Percentiles rank a stretch among this genome's conserved stretches.
Conservation (phyloP, 257 asterid genomes). For the Lithospermum erythrorhizon region DNA sequence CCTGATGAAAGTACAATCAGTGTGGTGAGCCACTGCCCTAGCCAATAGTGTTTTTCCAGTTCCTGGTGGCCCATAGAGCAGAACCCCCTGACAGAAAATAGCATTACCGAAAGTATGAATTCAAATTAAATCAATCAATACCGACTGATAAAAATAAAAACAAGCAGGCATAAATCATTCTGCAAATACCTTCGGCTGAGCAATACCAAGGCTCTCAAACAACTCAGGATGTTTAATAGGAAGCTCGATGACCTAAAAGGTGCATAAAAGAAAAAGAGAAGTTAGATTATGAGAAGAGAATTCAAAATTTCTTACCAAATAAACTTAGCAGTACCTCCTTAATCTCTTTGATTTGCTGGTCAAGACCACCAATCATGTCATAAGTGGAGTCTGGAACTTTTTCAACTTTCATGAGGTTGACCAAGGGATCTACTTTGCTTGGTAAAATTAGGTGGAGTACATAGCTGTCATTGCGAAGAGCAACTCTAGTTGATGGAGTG, state of each 20-base stretch:
- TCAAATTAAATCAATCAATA: not conserved
- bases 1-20: conserved; percentile 64
- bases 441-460: conserved; percentile 88
- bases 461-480: conserved; percentile 89
- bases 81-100: conserved; percentile 37
- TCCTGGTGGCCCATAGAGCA: conserved; percentile 73
- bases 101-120: conserved; percentile 2
- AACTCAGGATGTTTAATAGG: conserved; percentile 70
- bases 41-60: conserved; percentile 71
- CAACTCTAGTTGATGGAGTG: conserved; percentile 92
- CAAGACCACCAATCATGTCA: conserved; percentile 99
- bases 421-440: conserved; percentile 88
- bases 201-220: conserved; percentile 74
- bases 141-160: not conserved
- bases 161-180: not conserved
- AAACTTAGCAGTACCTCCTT: conserved; percentile 46
- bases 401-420: conserved; percentile 96
- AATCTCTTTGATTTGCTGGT: conserved; percentile 94
- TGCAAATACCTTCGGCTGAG: conserved; percentile 63
- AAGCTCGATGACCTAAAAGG: conserved; percentile 52
- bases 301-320: not conserved
- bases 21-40: conserved; percentile 70
- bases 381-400: conserved; percentile 96
- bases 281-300: not conserved
- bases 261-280: not conserved